Evolutionary conservation across 352 stramenopile species (phyloP), one percentile per base, ranked within the genome.

Genomic region (Detonula confervacea): DNA sequence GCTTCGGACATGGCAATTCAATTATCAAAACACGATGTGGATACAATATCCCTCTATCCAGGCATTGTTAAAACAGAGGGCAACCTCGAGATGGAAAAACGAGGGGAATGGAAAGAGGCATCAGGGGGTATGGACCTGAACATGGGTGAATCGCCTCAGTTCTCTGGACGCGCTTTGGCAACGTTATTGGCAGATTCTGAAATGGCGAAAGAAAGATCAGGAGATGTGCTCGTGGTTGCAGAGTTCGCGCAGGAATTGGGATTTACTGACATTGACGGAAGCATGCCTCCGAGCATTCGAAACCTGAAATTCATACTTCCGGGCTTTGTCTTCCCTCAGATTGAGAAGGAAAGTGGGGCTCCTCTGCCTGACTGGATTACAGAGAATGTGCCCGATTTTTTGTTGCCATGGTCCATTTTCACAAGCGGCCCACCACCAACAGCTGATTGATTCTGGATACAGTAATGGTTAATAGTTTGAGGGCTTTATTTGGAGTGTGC

Each of bases 21-120:
- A 76, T 56, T 95, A 11, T 42, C 57, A 39, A 71, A 77, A 52
- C 42, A 84, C 14, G 78, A 83, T 47, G 60, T 95, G 16, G 82
- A 73, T 18, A 89, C 82, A 0, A 70, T 83, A 25, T 80, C 81
- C 11, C 63, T 95, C 14, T 95, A 90, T 61, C 90, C 90, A 20
- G 90, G 90, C 25, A 20, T 95, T 0, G 89, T 94, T 0, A 27
- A 57, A 57, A 95, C 90, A 1, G 90, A 95, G 77, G 71, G 61
- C 0, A 95, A 90, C 52, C 22, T 91, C 25, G 55, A 88, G 76
- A 87, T 89, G 77, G 81, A 83, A 5, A 73, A 63, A 39, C 27
- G 77, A 68, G 90, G 87, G 55, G 73, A 79, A 22, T 92, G 88
- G 87, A 76, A 90, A 42, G 77, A 89, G 61, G 81, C 80, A 20